Base-by-base conservation (phyloP, 1,284 basidiomycete genomes). In the Apiotrichum montevideense region DNA sequence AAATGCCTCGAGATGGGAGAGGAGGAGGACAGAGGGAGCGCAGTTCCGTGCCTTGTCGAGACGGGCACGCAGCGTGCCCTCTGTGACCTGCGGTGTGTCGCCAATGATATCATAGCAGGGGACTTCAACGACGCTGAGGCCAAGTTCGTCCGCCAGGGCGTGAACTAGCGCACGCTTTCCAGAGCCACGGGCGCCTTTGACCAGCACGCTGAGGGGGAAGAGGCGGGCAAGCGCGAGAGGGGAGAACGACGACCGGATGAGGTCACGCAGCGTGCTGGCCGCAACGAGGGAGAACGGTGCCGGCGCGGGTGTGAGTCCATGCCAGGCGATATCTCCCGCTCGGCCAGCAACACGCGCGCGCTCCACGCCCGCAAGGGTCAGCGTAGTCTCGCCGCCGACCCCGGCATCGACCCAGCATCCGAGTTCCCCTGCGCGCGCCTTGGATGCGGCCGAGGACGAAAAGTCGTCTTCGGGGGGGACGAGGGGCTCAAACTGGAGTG, bases 1-100 rank as follows among this genome's bases (percentile, higher is more conserved):
- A 9, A 98, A 78, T 0, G 89, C 94, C 65, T 98, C 92, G 29
- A 93, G 77, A 66, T 96, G 86, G 14, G 87, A 81, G 45, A 99
- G 77, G 2, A 97, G 75, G 14, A 98, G 75, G 40, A 98, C 80
- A 67, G 90, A 95, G 0, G 96, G 96, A 0, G 90, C 85, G 68
- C 89, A 93, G 7, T 82, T 77, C 8, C 82, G 79, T 0, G 91
- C 92, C 73, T 86, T 84, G 53, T 93, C 90, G 63, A 97, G 85
- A 3, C 85, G 82, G 5, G 87, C 85, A 35, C 83, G 82, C 0
- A 98, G 78, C 0, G 81, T 82, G 1, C 83, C 90, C 67, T 92
- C 88, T 0, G 90, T 91, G 61, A 88, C 87, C 2, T 80, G 78
- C 50, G 88, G 85, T 35, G 83, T 88, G 56, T 98, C 94, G 1